Percentiles rank a stretch among this genome's conserved stretches.
Evolutionary conservation across 1,284 basidiomycete species (phyloP).

Genomic region (Megacollybia platyphylla): DNA sequence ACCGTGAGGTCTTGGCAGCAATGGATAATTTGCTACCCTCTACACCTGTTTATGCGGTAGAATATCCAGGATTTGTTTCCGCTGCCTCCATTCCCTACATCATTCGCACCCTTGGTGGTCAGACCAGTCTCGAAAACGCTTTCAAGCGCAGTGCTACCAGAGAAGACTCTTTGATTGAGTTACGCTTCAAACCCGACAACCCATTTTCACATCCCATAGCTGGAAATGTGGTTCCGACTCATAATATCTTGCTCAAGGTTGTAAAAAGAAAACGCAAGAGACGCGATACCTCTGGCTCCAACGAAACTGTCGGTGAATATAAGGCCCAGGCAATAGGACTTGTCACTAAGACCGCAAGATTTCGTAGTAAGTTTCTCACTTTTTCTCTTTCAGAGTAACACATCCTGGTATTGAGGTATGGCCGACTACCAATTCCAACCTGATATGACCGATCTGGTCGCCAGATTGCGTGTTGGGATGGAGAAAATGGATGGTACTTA

Average conservation of each 20-base stretch:
- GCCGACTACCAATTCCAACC: slow-evolving; percentile 85
- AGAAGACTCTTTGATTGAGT: slow-evolving; percentile 55
- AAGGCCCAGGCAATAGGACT: slow-evolving; percentile 67
- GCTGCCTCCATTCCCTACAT: slow-evolving; percentile 50
- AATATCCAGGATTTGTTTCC: slow-evolving; percentile 81
- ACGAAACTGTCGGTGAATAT: slow-evolving; percentile 58
- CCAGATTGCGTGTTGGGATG: slow-evolving; percentile 61
- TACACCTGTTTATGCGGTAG: slow-evolving; percentile 64
- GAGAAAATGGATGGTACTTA: slow-evolving; percentile 64
- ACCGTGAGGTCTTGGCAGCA: too few relatives aligned
- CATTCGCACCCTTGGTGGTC: slow-evolving; percentile 56
- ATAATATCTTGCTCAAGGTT: slow-evolving; percentile 74
- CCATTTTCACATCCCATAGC: slow-evolving; percentile 73
- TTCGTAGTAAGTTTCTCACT: slow-evolving; percentile 58
- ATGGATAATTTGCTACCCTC: slow-evolving; percentile 34
- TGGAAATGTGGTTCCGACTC: slow-evolving; percentile 64
- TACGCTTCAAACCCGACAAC: slow-evolving; percentile 59
- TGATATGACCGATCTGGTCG: slow-evolving; percentile 53
- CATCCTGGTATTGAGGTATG: slow-evolving; percentile 47
- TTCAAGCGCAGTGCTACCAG: slow-evolving; percentile 55
- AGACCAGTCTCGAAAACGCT: slow-evolving; percentile 54
- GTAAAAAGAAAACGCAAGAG: slow-evolving; percentile 53
- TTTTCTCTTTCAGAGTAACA: not conserved
- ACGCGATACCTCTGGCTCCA: slow-evolving; percentile 11
- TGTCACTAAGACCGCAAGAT: slow-evolving; percentile 74